phyloP scores from a whole-genome alignment of 148 eudicot genomes.

The Persicaria maculosa region DNA sequence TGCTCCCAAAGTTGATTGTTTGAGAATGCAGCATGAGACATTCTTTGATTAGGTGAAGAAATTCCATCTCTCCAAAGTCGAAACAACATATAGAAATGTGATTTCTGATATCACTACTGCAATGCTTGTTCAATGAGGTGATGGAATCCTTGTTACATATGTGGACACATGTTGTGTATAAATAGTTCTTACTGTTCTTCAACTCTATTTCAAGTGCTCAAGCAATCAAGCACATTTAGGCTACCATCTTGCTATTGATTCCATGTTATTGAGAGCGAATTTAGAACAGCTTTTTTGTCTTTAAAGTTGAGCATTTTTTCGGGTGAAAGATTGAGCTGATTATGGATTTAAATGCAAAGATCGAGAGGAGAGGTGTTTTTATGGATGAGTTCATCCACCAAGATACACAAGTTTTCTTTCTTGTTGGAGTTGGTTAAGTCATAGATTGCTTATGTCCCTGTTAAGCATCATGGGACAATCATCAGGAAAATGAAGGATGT shows the following conservation, averaged over 20 bases:
- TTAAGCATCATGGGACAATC: neutral
- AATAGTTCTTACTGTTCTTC: neutral
- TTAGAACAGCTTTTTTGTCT: too few relatives aligned
- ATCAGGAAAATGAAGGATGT: too few relatives aligned
- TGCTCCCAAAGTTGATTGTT: constrained; percentile 2
- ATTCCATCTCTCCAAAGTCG: neutral
- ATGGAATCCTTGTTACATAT: neutral
- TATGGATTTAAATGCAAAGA: neutral
- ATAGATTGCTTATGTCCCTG: neutral
- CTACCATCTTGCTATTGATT: neutral
- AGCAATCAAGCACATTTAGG: neutral
- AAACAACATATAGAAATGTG: neutral
- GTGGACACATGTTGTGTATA: neutral
- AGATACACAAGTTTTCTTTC: neutral
- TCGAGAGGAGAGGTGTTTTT: too few relatives aligned
- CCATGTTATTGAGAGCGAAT: neutral
- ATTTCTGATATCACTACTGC: neutral
- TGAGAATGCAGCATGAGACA: neutral
- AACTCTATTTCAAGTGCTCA: neutral
- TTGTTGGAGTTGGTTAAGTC: neutral
- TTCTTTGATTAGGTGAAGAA: neutral
- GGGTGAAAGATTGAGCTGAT: neutral
- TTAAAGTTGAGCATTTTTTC: neutral
- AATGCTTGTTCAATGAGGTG: neutral
- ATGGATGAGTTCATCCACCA: neutral